A percentile compares a stretch with the other conserved stretches of the same genome.
phyloP scores from a whole-genome alignment of 1,284 basidiomycete species.

The Cryptococcus sp. region DNA sequence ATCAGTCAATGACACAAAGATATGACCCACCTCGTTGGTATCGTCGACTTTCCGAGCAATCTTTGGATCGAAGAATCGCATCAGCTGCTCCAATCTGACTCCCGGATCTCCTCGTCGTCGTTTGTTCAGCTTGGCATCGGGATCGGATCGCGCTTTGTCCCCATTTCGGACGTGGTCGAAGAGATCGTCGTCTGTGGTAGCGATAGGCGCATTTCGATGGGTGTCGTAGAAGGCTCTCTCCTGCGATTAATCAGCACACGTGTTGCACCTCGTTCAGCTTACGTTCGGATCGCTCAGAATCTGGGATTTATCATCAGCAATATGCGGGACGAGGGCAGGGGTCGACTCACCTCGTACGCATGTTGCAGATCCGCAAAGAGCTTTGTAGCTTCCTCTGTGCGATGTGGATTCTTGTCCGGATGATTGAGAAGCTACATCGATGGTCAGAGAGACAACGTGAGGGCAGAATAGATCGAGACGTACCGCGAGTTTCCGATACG shows the following conservation, averaged over 20 bases:
- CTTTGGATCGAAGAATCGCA: constrained; percentile 76
- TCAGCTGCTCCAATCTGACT: constrained; percentile 70
- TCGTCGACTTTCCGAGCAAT: constrained; percentile 70
- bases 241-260: constrained; percentile 46
- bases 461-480: constrained; percentile 4
- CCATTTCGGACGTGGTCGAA: constrained; percentile 79
- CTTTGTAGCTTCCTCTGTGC: constrained; percentile 78
- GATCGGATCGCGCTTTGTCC: constrained; percentile 38
- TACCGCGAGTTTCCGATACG: constrained; percentile 71
- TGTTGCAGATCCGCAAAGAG: constrained; percentile 85
- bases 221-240: constrained; percentile 98
- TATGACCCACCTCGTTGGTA: constrained; percentile 56
- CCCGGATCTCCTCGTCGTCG: constrained; percentile 71
- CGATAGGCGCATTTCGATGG: constrained; percentile 78
- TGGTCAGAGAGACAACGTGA: not conserved
- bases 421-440: constrained; percentile 64
- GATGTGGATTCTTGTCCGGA: constrained; percentile 79
- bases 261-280: constrained; percentile 26
- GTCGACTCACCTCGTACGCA: constrained; percentile 73
- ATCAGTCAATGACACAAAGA: constrained; percentile 1
- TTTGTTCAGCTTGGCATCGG: constrained; percentile 51
- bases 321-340: not conserved
- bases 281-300: constrained; percentile 89
- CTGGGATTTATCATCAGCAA: constrained; percentile 43
- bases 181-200: constrained; percentile 75